Percentiles rank a stretch among this genome's conserved stretches.
These are phyloP conservation scores for Ichthyophthirius multifiliis DNA, from an alignment of 169 alveolate species.

Conservation along the genomic window DNA sequence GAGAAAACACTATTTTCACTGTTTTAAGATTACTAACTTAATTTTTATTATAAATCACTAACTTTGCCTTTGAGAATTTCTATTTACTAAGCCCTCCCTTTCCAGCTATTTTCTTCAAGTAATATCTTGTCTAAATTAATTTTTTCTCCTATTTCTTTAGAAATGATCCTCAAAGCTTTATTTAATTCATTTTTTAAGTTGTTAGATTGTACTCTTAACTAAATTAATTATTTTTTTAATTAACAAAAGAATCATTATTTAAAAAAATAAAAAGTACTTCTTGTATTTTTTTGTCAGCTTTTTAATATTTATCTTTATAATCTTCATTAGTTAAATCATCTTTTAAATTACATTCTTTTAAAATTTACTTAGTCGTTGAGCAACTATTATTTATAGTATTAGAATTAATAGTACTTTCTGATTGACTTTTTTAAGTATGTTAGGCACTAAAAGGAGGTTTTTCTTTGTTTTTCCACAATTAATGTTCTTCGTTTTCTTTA, in stretches of 20 bases:
- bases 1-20: background rate
- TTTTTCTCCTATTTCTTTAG: background rate
- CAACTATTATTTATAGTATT: background rate
- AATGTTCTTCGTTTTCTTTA: background rate
- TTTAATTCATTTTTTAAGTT: background rate
- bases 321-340: background rate
- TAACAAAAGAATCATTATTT: too few relatives aligned
- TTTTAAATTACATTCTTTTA: background rate
- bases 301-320: background rate
- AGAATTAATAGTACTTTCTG: background rate
- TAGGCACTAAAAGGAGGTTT: background rate
- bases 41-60: background rate
- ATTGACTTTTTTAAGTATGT: background rate
- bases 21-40: background rate
- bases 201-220: background rate
- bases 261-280: background rate
- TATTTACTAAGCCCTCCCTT: background rate
- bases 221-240: too few relatives aligned
- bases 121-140: background rate
- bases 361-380: background rate
- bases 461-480: background rate
- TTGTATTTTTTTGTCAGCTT: background rate
- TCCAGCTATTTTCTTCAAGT: conserved; percentile 5
- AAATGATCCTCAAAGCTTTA: background rate
- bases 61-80: background rate